A percentile compares a stretch with the other conserved stretches of the same genome.
Conservation (phyloP, 2,329 filamentous ascomycete species). For the Verticillium tricorpus region DNA sequence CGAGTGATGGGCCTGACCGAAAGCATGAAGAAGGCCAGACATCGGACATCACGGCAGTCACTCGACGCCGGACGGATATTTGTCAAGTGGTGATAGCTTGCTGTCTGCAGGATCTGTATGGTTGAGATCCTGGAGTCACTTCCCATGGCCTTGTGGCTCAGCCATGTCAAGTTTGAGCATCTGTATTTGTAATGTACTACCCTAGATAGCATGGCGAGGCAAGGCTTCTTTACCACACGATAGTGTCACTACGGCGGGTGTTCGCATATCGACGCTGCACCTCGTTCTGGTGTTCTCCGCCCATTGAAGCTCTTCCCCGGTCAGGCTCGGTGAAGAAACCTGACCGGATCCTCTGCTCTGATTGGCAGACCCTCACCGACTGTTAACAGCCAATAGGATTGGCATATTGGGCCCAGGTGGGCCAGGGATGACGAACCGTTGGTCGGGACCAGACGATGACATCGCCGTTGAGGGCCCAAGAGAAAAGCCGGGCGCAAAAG, state of each 20-base stretch:
- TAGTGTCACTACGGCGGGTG: not conserved
- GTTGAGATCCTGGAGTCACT: no score
- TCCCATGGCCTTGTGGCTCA: no score
- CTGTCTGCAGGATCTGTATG: no score
- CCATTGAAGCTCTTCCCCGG: not conserved
- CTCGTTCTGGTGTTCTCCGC: no score
- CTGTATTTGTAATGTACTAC: no score
- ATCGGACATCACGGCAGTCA: not conserved
- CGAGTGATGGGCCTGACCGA: not conserved
- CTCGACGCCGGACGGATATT: no score
- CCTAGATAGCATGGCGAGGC: no score
- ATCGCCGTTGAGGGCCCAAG: not conserved
- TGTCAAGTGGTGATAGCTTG: no score
- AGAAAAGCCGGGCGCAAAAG: not conserved
- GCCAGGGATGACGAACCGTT: constrained; percentile 14
- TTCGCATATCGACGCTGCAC: not conserved
- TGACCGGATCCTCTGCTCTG: not conserved
- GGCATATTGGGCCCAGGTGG: constrained; percentile 6
- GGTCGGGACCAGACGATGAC: constrained; percentile 4
- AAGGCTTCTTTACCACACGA: not conserved
- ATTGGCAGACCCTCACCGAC: not conserved
- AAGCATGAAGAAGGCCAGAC: not conserved
- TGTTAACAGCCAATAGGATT: not conserved
- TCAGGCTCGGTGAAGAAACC: not conserved
- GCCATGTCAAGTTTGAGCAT: no score